Percentiles rank a stretch among this genome's conserved stretches.
Evolutionary conservation across 2,329 filamentous ascomycete species (phyloP).

Genomic region (Diaporthe caulivora): DNA sequence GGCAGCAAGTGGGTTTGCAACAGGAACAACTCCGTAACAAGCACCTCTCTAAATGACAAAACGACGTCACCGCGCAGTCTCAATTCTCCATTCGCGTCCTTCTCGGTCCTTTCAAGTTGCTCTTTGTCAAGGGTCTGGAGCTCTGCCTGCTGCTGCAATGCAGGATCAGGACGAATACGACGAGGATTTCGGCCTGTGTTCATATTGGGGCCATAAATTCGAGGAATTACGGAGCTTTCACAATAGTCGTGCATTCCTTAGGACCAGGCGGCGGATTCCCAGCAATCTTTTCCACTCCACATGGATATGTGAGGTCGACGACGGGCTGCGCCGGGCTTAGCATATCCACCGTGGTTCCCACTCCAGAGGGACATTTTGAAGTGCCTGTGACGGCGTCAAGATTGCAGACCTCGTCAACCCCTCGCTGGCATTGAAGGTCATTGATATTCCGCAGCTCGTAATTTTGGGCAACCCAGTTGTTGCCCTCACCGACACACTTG

Average conservation of each 20-base stretch:
- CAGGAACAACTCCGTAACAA: too few relatives aligned
- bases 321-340: slow-evolving; percentile 24
- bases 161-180: too few relatives aligned
- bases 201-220: too few relatives aligned
- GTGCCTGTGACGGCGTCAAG: slow-evolving; percentile 42
- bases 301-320: slow-evolving; percentile 7
- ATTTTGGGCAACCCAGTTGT: slow-evolving; percentile 66
- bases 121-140: too few relatives aligned
- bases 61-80: too few relatives aligned
- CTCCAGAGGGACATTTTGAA: slow-evolving; percentile 5
- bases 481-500: slow-evolving; percentile 57
- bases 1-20: too few relatives aligned
- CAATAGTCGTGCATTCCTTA: background rate
- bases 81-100: too few relatives aligned
- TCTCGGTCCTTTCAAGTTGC: too few relatives aligned
- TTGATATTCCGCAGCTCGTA: slow-evolving; percentile 66
- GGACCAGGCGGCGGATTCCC: background rate
- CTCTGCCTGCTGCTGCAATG: too few relatives aligned
- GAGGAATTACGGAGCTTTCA: background rate
- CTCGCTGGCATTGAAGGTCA: slow-evolving; percentile 62
- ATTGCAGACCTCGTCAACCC: slow-evolving; percentile 63
- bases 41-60: too few relatives aligned
- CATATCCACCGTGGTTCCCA: background rate
- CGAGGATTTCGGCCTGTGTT: too few relatives aligned
- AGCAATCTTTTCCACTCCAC: background rate